Conservation (phyloP, 2,329 filamentous ascomycete species). For the Fusarium sp. region DNA sequence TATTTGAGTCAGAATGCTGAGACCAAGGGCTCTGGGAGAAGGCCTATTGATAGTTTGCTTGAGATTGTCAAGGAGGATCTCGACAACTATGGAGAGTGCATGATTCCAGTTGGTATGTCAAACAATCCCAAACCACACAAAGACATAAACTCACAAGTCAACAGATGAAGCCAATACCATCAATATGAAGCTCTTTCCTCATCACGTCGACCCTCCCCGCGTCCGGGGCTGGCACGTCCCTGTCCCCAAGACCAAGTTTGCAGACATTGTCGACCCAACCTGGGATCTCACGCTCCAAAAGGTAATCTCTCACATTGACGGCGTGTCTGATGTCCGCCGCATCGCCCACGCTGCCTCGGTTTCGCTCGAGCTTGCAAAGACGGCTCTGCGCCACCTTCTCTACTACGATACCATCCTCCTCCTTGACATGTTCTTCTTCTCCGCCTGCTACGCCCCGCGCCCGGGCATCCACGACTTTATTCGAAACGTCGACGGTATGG, state of each 20-base stretch:
- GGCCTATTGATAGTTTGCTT: slow-evolving; percentile 85
- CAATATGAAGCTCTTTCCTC: slow-evolving; percentile 95
- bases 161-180: slow-evolving; percentile 91
- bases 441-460: slow-evolving; percentile 87
- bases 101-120: slow-evolving; percentile 89
- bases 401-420: slow-evolving; percentile 93
- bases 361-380: slow-evolving; percentile 85
- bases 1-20: slow-evolving; percentile 77
- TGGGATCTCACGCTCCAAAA: slow-evolving; percentile 84
- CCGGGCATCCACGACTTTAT: slow-evolving; percentile 84
- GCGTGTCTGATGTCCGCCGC: slow-evolving; percentile 87
- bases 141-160: slow-evolving; percentile 5
- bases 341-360: slow-evolving; percentile 89
- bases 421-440: slow-evolving; percentile 95
- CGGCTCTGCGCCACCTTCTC: slow-evolving; percentile 87
- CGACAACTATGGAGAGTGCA: slow-evolving; percentile 97
- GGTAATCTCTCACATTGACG: slow-evolving; percentile 89
- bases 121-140: background rate
- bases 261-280: slow-evolving; percentile 72
- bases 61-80: slow-evolving; percentile 86
- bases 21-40: slow-evolving; percentile 61
- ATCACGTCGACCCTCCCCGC: slow-evolving; percentile 79
- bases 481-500: slow-evolving; percentile 76
- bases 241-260: slow-evolving; percentile 75
- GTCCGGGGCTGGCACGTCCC: slow-evolving; percentile 94